Conservation (phyloP, 306 rosid species). For the Prunus mongolica region DNA sequence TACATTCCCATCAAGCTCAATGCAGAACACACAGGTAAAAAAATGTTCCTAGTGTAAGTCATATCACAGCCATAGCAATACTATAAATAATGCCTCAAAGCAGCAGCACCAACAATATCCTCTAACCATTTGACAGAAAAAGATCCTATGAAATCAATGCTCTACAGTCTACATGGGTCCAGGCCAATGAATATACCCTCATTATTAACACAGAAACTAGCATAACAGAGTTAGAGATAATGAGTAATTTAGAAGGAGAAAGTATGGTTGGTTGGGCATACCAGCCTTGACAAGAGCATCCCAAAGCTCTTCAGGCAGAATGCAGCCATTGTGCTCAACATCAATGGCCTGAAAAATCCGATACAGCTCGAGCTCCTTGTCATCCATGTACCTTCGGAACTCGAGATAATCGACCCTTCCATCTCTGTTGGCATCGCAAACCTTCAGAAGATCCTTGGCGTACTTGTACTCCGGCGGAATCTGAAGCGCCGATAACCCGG, state of each 20-base stretch:
- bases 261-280: conserved; percentile 12
- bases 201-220: not conserved
- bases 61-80: not conserved
- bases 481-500: conserved; percentile 73
- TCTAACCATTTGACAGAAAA: too few species aligned
- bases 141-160: not conserved
- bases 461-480: conserved; percentile 85
- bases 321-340: conserved; percentile 86
- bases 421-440: conserved; percentile 72
- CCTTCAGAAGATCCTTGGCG: conserved; percentile 74
- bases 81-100: not conserved
- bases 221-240: not conserved
- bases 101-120: too few species aligned
- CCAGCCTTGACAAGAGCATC: conserved; percentile 93
- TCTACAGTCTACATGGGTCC: not conserved
- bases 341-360: conserved; percentile 91
- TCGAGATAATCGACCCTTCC: conserved; percentile 73
- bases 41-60: not conserved
- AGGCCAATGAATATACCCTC: not conserved
- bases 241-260: not conserved
- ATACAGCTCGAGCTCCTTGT: conserved; percentile 89
- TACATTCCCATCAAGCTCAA: not conserved
- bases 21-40: not conserved
- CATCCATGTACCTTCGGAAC: conserved; percentile 85
- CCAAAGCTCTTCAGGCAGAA: conserved; percentile 92